Evolutionary conservation across 2,329 filamentous ascomycete species (phyloP).

Genomic region (Hypoxylon sp.): DNA sequence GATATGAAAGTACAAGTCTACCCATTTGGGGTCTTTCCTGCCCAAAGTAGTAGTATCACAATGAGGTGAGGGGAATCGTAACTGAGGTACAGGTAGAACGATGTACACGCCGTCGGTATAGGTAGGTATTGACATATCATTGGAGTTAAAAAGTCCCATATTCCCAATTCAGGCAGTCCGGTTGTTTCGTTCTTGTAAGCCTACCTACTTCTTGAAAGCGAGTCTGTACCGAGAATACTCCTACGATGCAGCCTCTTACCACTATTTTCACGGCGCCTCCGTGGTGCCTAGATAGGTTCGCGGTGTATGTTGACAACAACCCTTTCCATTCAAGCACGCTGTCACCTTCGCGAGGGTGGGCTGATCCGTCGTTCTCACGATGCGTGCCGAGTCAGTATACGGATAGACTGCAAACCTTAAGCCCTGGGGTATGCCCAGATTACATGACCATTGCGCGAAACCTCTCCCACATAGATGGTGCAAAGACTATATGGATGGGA

Average conservation of each 20-base stretch:
- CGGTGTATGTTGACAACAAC: conserved; percentile 49
- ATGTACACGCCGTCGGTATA: not conserved
- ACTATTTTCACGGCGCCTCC: conserved; percentile 49
- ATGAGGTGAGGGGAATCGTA: not conserved
- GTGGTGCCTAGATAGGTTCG: conserved; percentile 52
- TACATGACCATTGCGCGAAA: conserved; percentile 50
- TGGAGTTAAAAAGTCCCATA: not conserved
- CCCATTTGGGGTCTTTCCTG: not conserved
- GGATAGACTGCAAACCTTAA: conserved; percentile 49
- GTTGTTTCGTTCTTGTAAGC: not conserved
- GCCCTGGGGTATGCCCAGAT: conserved; percentile 52
- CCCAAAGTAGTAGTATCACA: not conserved
- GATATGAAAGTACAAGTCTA: too few relatives aligned
- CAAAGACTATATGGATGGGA: conserved; percentile 49
- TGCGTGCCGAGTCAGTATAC: conserved; percentile 52
- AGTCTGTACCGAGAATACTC: not conserved
- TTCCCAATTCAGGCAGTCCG: not conserved
- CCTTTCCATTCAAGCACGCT: conserved; percentile 47
- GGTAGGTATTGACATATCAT: not conserved
- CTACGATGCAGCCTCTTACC: conserved; percentile 48
- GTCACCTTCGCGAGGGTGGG: conserved; percentile 53
- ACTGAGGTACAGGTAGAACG: conserved; percentile 1
- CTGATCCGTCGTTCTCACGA: conserved; percentile 52
- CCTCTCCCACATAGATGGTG: conserved; percentile 25
- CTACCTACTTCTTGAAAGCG: not conserved